Percentiles rank a stretch among this genome's conserved stretches.
phyloP scores from a whole-genome alignment of 1,139 yeast genomes.

The Nakaseomyces glabratus region DNA sequence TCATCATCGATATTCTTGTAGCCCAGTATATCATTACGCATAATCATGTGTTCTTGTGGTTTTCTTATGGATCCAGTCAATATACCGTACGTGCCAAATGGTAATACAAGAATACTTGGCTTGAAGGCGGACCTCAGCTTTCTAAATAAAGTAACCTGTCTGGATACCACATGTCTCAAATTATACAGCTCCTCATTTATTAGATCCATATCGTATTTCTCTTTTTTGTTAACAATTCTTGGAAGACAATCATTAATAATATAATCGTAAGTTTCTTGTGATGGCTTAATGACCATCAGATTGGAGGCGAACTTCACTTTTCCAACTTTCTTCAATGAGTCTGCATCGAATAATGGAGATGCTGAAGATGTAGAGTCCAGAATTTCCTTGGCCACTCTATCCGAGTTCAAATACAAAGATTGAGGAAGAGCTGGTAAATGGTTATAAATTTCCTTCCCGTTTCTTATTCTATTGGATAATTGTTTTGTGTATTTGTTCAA shows the following conservation, averaged over 20 bases:
- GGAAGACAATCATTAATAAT: constrained; percentile 20
- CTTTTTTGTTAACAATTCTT: constrained; percentile 13
- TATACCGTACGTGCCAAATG: constrained; percentile 27
- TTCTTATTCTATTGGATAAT: constrained; percentile 18
- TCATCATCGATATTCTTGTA: constrained; percentile 17
- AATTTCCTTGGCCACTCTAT: constrained; percentile 26
- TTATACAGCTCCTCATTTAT: constrained; percentile 27
- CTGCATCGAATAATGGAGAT: constrained; percentile 19
- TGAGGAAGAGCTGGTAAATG: constrained; percentile 29
- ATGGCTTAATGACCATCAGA: constrained; percentile 30
- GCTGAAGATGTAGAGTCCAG: constrained; percentile 20
- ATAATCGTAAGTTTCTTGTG: constrained; percentile 15
- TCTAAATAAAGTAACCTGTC: constrained; percentile 25
- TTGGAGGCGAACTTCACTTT: constrained; percentile 25
- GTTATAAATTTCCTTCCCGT: constrained; percentile 25
- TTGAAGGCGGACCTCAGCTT: constrained; percentile 20
- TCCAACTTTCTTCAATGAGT: constrained; percentile 12
- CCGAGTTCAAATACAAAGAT: constrained; percentile 19
- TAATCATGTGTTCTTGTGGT: constrained; percentile 15
- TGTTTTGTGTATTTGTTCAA: constrained; percentile 19
- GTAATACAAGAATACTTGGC: constrained; percentile 26
- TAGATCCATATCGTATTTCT: constrained; percentile 27
- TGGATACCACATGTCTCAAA: constrained; percentile 21
- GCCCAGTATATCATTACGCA: constrained; percentile 24
- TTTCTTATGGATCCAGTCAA: constrained; percentile 25